Percentiles rank a stretch among this genome's conserved stretches.
phyloP scores from a whole-genome alignment of 352 stramenopile species.

The Globisporangium rhizosaccharum region DNA sequence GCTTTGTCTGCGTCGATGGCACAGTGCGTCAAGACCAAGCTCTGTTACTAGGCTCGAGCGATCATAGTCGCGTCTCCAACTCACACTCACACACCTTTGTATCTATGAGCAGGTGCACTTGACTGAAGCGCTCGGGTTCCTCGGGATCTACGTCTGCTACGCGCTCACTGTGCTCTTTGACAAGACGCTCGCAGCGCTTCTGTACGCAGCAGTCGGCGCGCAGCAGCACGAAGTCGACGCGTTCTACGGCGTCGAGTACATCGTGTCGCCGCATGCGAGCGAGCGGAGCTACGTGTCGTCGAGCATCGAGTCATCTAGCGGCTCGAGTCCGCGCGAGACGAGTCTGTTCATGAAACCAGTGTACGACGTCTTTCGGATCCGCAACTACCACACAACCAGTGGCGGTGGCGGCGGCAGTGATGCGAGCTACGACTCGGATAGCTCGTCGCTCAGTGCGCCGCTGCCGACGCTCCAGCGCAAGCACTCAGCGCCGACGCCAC shows the following conservation, averaged over 20 bases:
- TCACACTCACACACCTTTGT: background rate
- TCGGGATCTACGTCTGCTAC: constrained; percentile 67
- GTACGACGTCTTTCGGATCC: constrained; percentile 34
- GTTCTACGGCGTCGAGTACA: constrained; percentile 16
- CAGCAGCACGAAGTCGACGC: constrained; percentile 25
- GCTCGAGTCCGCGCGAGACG: background rate
- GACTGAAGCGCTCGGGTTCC: constrained; percentile 57
- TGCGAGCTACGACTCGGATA: constrained; percentile 42
- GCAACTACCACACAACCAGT: constrained; percentile 11
- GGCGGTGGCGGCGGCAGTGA: background rate
- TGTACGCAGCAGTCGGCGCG: constrained; percentile 12
- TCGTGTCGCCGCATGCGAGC: constrained; percentile 11
- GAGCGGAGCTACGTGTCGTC: constrained; percentile 19
- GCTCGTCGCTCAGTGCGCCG: constrained; percentile 25
- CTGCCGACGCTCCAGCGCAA: constrained; percentile 41
- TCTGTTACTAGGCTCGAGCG: background rate
- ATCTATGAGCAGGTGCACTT: constrained; percentile 33
- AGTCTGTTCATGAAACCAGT: constrained; percentile 13
- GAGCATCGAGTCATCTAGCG: constrained; percentile 11
- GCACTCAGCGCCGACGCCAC: constrained; percentile 49
- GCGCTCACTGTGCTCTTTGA: constrained; percentile 60
- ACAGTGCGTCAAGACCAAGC: constrained; percentile 12
- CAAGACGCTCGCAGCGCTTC: constrained; percentile 25
- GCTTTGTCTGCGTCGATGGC: constrained; percentile 67
- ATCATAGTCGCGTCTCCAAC: too few species aligned